A percentile compares a stretch with the other conserved stretches of the same genome.
These are phyloP conservation scores for Mycena rebaudengoi DNA, from an alignment of 768 basidiomycete species.

Conservation along the genomic window DNA sequence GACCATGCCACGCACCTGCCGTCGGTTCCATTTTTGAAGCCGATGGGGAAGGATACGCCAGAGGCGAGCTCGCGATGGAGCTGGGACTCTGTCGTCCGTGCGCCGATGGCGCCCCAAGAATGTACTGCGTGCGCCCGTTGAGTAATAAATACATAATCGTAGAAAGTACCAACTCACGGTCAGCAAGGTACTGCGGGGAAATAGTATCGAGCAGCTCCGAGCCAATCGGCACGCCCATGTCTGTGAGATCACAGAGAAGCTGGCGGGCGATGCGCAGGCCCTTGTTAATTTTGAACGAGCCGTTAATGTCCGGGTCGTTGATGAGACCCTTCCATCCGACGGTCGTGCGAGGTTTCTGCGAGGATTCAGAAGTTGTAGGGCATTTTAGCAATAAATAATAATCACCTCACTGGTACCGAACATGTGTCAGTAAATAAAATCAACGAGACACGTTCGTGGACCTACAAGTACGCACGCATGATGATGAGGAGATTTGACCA, in stretches of 20 bases:
- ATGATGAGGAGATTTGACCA: constrained; percentile 87
- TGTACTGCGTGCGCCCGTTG: constrained; percentile 53
- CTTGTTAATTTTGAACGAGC: constrained; percentile 96
- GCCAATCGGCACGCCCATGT: constrained; percentile 91
- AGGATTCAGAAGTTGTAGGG: constrained; percentile 21
- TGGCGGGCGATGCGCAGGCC: constrained; percentile 89
- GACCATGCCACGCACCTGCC: constrained; percentile 62
- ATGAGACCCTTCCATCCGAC: constrained; percentile 96
- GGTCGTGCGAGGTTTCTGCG: constrained; percentile 93
- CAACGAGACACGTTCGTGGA: constrained; percentile 30
- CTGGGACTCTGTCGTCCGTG: constrained; percentile 96
- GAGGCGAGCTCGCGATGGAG: constrained; percentile 96
- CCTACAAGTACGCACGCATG: constrained; percentile 98
- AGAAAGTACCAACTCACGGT: constrained; percentile 54
- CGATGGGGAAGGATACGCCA: constrained; percentile 96
- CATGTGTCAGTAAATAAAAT: constrained; percentile 5
- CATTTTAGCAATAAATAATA: not conserved
- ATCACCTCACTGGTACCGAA: constrained; percentile 44
- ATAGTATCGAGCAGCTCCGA: constrained; percentile 80
- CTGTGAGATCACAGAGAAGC: constrained; percentile 90
- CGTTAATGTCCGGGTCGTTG: constrained; percentile 95
- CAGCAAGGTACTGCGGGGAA: constrained; percentile 84
- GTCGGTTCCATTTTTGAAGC: constrained; percentile 99
- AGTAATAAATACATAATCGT: not conserved
- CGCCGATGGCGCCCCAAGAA: constrained; percentile 97